Evolutionary conservation across 2,329 filamentous ascomycete species (phyloP), one percentile per base, ranked within the genome.

Genomic region (Sclerotiophoma versabilis): DNA sequence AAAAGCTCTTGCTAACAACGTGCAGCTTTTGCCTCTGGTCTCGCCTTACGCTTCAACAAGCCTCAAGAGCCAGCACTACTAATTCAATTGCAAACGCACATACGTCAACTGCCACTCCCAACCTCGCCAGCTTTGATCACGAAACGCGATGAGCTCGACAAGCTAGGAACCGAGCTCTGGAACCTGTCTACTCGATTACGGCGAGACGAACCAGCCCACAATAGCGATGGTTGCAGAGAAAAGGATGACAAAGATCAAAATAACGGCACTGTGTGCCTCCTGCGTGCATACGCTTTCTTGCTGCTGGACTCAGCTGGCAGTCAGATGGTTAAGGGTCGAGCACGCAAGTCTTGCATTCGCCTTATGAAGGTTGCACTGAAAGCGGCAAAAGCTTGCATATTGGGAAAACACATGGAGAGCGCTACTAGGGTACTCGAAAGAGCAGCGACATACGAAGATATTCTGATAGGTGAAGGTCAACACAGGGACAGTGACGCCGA

Each of bases 291-390:
- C 62, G 83, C 90, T 0, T 92, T 91, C 65, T 75, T 87, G 12
- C 73, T 93, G 50, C 77, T 96, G 12, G 85, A 88, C 36, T 77
- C 68, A 2, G 69, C 65, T 22, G 61, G 61, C n/a, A 47, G 57
- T 12, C 63, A 65, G 17, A 49, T 49, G 11, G 49, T 54, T 9
- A 70, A 68, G 43, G 42, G 50, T 7, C 53, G 49, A 11, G 58
- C 64, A 22, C 57, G 58, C 34, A 71, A 74, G 54, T 68, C 63
- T 39, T 70, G 62, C 14, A 70, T 85, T 25, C 84, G 89, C 49
- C 72, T 91, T 17, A 78, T 91, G 68, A 87, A 83, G 65, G 76
- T 91, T 61, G 87, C 87, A 10, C 76, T 96, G 51, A 90, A 87
- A 69, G 81, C 87, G 5, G 83, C 82, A 17, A 84, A 80, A 63